Evolutionary conservation across 1,284 basidiomycete genomes (phyloP).

Genomic region (Apiotrichum sp.): DNA sequence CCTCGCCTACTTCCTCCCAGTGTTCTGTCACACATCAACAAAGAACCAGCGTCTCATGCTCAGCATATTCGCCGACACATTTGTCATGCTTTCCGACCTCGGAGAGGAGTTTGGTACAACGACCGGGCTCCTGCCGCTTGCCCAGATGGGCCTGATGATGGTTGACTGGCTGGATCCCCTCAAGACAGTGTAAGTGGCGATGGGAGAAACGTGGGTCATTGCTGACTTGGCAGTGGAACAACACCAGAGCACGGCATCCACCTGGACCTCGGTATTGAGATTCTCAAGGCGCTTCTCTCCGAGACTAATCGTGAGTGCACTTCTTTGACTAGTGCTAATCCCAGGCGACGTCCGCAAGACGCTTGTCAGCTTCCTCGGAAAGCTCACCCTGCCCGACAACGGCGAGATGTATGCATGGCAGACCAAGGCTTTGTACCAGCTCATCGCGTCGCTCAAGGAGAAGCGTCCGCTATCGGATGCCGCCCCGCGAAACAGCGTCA

Average conservation of each 20-base stretch:
- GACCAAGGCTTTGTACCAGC: conserved; percentile 58
- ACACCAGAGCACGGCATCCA: conserved; percentile 57
- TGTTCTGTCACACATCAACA: conserved; percentile 80
- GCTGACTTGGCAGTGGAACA: neutral
- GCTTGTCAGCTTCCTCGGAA: conserved; percentile 69
- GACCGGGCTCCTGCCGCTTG: conserved; percentile 70
- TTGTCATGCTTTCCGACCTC: conserved; percentile 59
- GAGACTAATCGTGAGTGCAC: conserved; percentile 33
- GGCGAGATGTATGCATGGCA: conserved; percentile 57
- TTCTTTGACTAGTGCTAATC: conserved; percentile 28
- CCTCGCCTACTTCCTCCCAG: conserved; percentile 91
- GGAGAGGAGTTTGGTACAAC: conserved; percentile 66
- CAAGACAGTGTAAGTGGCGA: conserved; percentile 61
- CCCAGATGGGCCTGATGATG: conserved; percentile 76
- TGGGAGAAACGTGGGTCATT: too few species aligned
- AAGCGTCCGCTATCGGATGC: conserved; percentile 67
- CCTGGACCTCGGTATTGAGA: conserved; percentile 67
- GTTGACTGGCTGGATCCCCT: conserved; percentile 90
- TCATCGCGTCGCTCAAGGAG: conserved; percentile 60
- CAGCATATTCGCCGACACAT: conserved; percentile 68
- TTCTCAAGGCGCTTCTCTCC: conserved; percentile 56
- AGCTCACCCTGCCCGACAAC: conserved; percentile 64
- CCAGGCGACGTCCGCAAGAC: conserved; percentile 74
- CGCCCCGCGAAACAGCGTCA: conserved; percentile 62
- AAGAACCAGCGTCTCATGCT: conserved; percentile 74